A percentile compares a stretch with the other conserved stretches of the same genome.
phyloP scores from a whole-genome alignment of 495 filamentous ascomycete species.

The Hypomontagnella submonticulosa region DNA sequence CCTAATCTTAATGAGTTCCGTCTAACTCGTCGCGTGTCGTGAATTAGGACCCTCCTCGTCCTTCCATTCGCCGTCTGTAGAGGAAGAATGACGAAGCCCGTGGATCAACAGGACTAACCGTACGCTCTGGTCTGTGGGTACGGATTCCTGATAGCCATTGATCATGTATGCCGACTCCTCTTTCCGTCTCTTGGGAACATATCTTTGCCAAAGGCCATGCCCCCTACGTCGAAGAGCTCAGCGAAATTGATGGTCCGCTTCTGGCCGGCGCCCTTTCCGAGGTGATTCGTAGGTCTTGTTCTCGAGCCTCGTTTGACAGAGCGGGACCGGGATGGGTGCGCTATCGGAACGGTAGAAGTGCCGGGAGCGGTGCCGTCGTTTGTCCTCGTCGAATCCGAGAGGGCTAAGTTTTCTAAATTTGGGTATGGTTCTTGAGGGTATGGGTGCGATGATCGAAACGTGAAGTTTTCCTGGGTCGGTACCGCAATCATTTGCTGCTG shows the following conservation, averaged over 20 bases:
- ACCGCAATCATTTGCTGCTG: constrained; percentile 48
- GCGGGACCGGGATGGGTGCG: constrained; percentile 35
- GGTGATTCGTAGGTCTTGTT: constrained; percentile 56
- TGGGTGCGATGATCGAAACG: constrained; percentile 74
- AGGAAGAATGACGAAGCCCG: constrained; percentile 1
- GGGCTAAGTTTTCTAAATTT: constrained; percentile 62
- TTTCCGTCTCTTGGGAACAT: constrained; percentile 73
- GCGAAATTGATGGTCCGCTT: constrained; percentile 81
- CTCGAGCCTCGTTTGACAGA: constrained; percentile 52
- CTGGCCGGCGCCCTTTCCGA: constrained; percentile 71
- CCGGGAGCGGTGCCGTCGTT: constrained; percentile 45
- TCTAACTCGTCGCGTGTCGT: constrained; percentile 28
- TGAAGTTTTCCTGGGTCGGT: constrained; percentile 67
- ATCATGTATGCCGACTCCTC: constrained; percentile 73
- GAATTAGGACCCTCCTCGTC: constrained; percentile 8
- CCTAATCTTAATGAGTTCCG: constrained; percentile 17
- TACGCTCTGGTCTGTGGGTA: neutral
- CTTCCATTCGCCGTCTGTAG: constrained; percentile 1
- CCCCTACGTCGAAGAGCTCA: constrained; percentile 86
- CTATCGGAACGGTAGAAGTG: constrained; percentile 51
- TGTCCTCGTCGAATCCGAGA: constrained; percentile 56
- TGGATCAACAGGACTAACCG: constrained; percentile 1
- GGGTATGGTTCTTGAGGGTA: constrained; percentile 78
- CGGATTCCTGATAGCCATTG: neutral
- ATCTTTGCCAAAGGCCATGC: constrained; percentile 72